These are phyloP conservation scores for Alternaria burnsii DNA, from an alignment of 2,329 filamentous ascomycete species.

Conservation along the genomic window DNA sequence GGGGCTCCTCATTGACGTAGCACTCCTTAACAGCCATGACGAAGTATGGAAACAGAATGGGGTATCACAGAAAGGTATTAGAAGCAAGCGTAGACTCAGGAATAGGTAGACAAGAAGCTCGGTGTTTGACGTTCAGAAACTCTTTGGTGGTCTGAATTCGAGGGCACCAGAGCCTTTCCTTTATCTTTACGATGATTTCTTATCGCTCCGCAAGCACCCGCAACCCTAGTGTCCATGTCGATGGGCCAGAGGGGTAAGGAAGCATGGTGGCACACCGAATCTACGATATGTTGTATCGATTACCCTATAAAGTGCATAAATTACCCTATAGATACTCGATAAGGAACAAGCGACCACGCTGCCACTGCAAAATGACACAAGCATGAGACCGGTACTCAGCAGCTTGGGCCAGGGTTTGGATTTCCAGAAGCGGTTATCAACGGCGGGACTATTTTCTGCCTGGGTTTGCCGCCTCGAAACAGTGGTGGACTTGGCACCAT, in stretches of 20 bases:
- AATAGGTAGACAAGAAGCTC: slow-evolving; percentile 1
- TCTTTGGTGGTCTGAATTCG: slow-evolving; percentile 2
- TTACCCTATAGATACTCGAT: slow-evolving; percentile 49
- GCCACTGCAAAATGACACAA: slow-evolving; percentile 38
- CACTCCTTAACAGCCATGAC: slow-evolving; percentile 39
- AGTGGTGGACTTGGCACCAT: slow-evolving; percentile 17
- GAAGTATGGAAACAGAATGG: slow-evolving; percentile 7
- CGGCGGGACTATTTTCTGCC: slow-evolving; percentile 39
- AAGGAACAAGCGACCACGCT: slow-evolving; percentile 30
- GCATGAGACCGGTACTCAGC: slow-evolving; percentile 28
- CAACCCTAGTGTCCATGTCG: slow-evolving; percentile 21
- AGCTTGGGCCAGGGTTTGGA: slow-evolving; percentile 32
- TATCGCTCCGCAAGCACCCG: slow-evolving; percentile 39
- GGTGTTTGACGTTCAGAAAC: slow-evolving; percentile 2
- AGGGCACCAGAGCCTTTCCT: slow-evolving; percentile 13
- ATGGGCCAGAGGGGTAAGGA: slow-evolving; percentile 21
- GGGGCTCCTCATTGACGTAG: slow-evolving; percentile 30
- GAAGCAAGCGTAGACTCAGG: slow-evolving; percentile 3
- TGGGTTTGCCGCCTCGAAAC: slow-evolving; percentile 23
- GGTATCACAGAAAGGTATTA: slow-evolving; percentile 20
- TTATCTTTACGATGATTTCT: slow-evolving; percentile 26
- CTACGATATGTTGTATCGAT: slow-evolving; percentile 35
- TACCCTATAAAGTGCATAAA: slow-evolving; percentile 46
- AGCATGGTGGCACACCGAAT: slow-evolving; percentile 16
- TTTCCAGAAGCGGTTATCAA: slow-evolving; percentile 45